Base-by-base conservation (phyloP, 805 yeast species). In the Torulaspora indica region DNA sequence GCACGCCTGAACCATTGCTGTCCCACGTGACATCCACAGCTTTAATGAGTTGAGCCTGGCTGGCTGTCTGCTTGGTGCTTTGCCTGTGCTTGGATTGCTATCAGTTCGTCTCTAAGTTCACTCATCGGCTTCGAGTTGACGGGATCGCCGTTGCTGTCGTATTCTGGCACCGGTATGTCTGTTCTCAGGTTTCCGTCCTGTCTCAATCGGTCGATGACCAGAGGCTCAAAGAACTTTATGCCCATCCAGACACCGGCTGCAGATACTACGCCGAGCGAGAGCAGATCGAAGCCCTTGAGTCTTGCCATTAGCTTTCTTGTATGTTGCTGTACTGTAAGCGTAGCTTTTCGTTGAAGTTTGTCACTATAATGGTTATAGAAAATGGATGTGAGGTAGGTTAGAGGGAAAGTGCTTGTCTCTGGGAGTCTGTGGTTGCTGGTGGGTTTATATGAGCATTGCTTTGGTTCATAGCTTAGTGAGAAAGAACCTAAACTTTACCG, bases 141-240 rank as follows among this genome's bases (percentile, higher is more conserved):
- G 4, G 61, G 63, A 23, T 66, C 62, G 14, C 78, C 77, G 14
- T 72, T 69, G 5, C 17, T 36, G 48, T 76, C 78, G 48, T 71
- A 76, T 24, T 77, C 70, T 1, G 82, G 82, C 28, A 82, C 68
- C 10, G 68, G 67, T 35, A 83, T 73, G 54, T 82, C 91, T 1
- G 64, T 56, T 57, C 90, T 73, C 39, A 85, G 68, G 46, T 74
- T 73, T 2, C 87, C 86, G 49, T 82, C 88, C 56, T 79, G 76
- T 53, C 73, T 71, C 46, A 85, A 69, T 50, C 75, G 82, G 37
- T 81, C 89, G 24, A 84, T 74, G 3, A 85, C 75, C 13, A 85
- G 61, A 2, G 95, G 95, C 53, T 81, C 81, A 70, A 86, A 85
- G 64, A 85, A 85, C 57, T 74, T 77, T 44, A 78, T 51, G 42